These are phyloP conservation scores for Thuidium tamariscinum DNA, from an alignment of 225 moss, liverwort and hornwort species.

Conservation along the genomic window DNA sequence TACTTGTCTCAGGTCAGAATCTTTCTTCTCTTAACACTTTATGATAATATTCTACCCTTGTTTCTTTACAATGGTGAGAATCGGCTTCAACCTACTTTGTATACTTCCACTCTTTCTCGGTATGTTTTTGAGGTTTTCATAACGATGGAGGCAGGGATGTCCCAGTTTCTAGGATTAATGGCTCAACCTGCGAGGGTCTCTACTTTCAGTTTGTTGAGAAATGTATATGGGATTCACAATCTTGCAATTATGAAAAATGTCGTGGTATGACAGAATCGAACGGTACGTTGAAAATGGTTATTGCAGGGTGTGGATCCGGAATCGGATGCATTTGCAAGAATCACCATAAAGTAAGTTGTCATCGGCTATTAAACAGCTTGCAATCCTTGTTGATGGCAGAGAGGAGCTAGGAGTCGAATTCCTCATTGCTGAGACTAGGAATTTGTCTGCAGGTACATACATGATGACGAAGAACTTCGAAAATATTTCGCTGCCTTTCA, in stretches of 20 bases:
- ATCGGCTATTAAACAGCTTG: neutral
- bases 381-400: neutral
- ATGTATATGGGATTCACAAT: neutral
- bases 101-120: neutral
- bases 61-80: neutral
- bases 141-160: neutral
- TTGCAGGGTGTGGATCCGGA: slow-evolving; percentile 64
- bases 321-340: slow-evolving; percentile 59
- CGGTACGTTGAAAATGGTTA: neutral
- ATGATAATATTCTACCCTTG: neutral
- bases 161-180: neutral
- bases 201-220: neutral
- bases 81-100: neutral
- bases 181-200: neutral
- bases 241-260: neutral
- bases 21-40: neutral
- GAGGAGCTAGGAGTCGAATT: neutral
- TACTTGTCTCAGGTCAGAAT: slow-evolving; percentile 53
- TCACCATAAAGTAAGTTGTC: slow-evolving; percentile 73
- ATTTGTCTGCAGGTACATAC: slow-evolving; percentile 48
- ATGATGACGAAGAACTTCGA: slow-evolving; percentile 64
- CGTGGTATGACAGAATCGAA: neutral
- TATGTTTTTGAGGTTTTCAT: neutral
- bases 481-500: slow-evolving; percentile 94
- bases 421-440: neutral